Base-by-base conservation (phyloP, 176 grass and related monocot species). In the Cenchrus purpureus region DNA sequence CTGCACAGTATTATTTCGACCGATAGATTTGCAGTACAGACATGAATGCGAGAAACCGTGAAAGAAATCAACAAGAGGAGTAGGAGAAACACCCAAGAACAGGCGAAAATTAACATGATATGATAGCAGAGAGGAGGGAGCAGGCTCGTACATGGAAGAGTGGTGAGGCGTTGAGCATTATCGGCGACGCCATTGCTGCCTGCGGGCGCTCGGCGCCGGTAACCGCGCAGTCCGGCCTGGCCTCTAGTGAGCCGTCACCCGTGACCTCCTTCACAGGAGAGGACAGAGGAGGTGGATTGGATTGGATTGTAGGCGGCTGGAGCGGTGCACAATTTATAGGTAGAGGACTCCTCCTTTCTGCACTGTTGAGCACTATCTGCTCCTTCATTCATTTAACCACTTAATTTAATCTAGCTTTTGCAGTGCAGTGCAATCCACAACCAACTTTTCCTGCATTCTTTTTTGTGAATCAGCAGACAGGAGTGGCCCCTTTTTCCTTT, bases 161-260 rank as follows among this genome's bases (percentile, higher is more conserved):
- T 59, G 88, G 82, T 68, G 73, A 68, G 17, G 37, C 14, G 52
- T 74, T 29, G 43, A 54, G 82, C 68, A 8, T 68, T 22, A 15
- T 85, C 64, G 22, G 48, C 65, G 22, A 49, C 88, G 86, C 91
- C 91, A 97, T 97, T 83, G 83, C 71, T 87, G 4, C 10, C 45
- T 40, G 78, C 54, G 50, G 34, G 12, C 55, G 20, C 12, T 51
- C 32, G 59, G 43, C 22, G 9, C 45, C 8, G n/a, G 43, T 63
- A 49, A 65, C 77, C 61, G 60, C 61, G 60, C 59, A 64, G 51
- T 56, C 37, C 37, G 19, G 19, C 2, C 67, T 12, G 9, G 44
- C 15, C 5, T 64, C 12, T 12, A 13, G 22, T 40, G 37, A 40
- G 37, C 1, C 37, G 37, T 74, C 46, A 37, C 51, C 32, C 20